A percentile compares a stretch with the other conserved stretches of the same genome.
phyloP scores from a whole-genome alignment of 2,329 filamentous ascomycete species.

The Fusarium compactum region DNA sequence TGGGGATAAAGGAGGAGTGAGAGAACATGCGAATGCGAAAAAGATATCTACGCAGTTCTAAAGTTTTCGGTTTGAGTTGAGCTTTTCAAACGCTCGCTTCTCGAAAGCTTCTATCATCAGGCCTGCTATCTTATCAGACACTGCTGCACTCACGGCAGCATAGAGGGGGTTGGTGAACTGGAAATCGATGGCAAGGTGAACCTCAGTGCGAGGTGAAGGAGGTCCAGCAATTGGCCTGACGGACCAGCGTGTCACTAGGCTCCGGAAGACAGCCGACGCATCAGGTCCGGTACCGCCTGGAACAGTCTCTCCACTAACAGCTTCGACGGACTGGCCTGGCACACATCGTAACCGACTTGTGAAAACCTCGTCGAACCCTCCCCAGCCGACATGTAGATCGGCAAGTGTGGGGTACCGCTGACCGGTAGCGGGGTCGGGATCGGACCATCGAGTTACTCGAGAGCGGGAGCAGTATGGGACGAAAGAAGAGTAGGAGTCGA shows the following conservation, averaged over 20 bases:
- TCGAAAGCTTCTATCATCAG: constrained; percentile 97
- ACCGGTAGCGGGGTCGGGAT: constrained; percentile 59
- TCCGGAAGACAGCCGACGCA: constrained; percentile 70
- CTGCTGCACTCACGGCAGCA: constrained; percentile 80
- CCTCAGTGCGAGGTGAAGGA: constrained; percentile 67
- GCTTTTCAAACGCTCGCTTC: constrained; percentile 72
- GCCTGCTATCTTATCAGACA: constrained; percentile 85
- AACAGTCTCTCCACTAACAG: constrained; percentile 71
- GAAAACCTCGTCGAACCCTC: constrained; percentile 85
- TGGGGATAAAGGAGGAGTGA: neutral
- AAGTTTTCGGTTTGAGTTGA: constrained; percentile 39
- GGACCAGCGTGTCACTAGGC: constrained; percentile 77
- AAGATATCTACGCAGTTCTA: constrained; percentile 7
- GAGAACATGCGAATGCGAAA: neutral
- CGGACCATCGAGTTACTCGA: constrained; percentile 80
- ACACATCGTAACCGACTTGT: constrained; percentile 83
- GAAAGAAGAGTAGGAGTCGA: constrained; percentile 85
- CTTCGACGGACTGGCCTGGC: constrained; percentile 79
- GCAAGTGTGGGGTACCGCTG: constrained; percentile 78
- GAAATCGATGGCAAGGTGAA: constrained; percentile 82
- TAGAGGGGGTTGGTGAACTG: constrained; percentile 92
- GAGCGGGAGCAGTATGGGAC: constrained; percentile 90
- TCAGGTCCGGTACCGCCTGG: constrained; percentile 59
- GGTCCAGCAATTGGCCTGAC: constrained; percentile 60
- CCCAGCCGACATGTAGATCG: constrained; percentile 87